A percentile compares a stretch with the other conserved stretches of the same genome.
These are phyloP conservation scores for Chloranthus sessilifolius DNA, from an alignment of 164 flowering plant species.

Conservation along the genomic window DNA sequence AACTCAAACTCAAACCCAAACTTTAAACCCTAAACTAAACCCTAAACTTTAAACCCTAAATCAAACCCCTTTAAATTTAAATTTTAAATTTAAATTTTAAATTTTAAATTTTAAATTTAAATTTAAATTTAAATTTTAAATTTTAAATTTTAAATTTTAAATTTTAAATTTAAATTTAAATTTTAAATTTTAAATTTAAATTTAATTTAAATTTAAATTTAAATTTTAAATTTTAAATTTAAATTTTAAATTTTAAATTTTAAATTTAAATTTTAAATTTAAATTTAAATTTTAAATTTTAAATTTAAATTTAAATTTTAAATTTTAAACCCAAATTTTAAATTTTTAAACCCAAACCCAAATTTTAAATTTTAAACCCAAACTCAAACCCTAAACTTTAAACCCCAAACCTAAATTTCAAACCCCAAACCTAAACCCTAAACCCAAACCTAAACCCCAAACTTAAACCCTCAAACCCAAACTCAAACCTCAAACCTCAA, in stretches of 20 bases:
- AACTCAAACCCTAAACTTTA: slow-evolving; percentile 2
- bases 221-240: neutral
- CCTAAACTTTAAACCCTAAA: too few relatives aligned
- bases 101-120: neutral
- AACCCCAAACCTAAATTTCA: slow-evolving; percentile 4
- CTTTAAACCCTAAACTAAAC: too few relatives aligned
- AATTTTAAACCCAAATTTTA: neutral
- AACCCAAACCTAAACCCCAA: slow-evolving; percentile 5
- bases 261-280: neutral
- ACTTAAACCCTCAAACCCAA: slow-evolving; percentile 1
- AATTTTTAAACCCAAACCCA: neutral
- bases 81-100: neutral
- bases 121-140: neutral
- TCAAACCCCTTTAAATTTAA: too few relatives aligned
- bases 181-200: too few relatives aligned
- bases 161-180: neutral
- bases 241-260: neutral
- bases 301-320: neutral
- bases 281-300: neutral
- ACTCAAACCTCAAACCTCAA: neutral
- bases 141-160: neutral
- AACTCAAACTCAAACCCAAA: too few relatives aligned
- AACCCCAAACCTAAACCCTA: slow-evolving; percentile 9
- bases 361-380: neutral
- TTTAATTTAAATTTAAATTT: slow-evolving; percentile 1